Base-by-base conservation (phyloP, 2,329 filamentous ascomycete species). In the Scytalidium sp. region DNA sequence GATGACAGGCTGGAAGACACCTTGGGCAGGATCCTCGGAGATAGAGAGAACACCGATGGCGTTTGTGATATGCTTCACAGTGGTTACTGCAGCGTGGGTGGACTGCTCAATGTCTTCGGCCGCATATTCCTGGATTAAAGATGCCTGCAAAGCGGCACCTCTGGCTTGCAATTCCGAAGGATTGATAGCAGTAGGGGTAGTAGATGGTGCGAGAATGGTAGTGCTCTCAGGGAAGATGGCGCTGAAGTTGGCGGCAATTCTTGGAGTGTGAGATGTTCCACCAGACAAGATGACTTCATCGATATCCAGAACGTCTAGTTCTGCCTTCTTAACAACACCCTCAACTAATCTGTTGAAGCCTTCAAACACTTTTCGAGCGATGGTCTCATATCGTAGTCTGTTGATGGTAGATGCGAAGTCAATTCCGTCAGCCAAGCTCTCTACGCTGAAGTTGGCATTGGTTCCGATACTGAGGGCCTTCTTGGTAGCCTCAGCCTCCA, bases 351-450 rank as follows among this genome's bases (percentile, higher is more conserved):
- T 83, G 68, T 87, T 91, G 75, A 99, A 92, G 57, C 90, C 88
- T 57, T 86, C 84, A 62, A 97, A 93, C 50, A 94, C 83, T 76
- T 95, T 93, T 69, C 85, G 83, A 47, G 83, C 87, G 50, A 97
- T 80, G 58, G 94, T 86, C 73, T 99, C 94, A 72, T 93, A 99
- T 60, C 94, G 86, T 60, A 93, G 81, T 62, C 94, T 81, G 83
- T 97, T 99, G 72, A 99, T 85, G 56, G 90, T 95, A 55, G 88
- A 84, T 59, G 88, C 84, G 74, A 93, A 99, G 74, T 99, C 94
- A 60, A 92, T 80, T 53, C 94, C 94, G 57, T 93, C 88, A 5
- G 87, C 83, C 64, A 99, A 78, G 69, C 85, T 91, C 77, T 99
- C 94, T 47, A 99, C 87, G 68, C 88, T 94, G 77, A 97, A 93